Percentiles rank a stretch among this genome's conserved stretches.
These are phyloP conservation scores for Bjerkandera adusta DNA, from an alignment of 1,284 basidiomycete genomes.

Conservation along the genomic window DNA sequence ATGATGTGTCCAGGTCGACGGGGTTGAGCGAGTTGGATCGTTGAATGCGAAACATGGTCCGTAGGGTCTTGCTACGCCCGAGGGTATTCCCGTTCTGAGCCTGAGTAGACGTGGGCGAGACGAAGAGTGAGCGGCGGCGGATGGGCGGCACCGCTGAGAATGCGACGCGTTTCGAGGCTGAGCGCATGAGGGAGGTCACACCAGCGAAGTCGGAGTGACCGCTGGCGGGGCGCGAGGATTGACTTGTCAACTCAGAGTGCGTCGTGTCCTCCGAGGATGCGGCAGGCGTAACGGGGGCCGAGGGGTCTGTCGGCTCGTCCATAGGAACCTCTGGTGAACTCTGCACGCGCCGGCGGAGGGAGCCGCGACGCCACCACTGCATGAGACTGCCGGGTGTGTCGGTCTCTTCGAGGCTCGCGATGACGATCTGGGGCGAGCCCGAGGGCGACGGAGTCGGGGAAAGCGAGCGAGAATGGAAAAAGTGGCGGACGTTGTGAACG, in stretches of 20 bases:
- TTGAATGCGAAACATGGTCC: conserved; percentile 22
- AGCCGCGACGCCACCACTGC: conserved; percentile 44
- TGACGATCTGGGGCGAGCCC: conserved; percentile 18
- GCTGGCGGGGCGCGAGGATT: neutral
- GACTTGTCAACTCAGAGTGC: conserved; percentile 11
- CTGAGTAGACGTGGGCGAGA: conserved; percentile 19
- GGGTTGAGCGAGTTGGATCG: conserved; percentile 25
- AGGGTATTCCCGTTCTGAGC: conserved; percentile 12
- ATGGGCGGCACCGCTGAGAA: conserved; percentile 18
- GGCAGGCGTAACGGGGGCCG: conserved; percentile 16
- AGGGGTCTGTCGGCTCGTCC: conserved; percentile 20
- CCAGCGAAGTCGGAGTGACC: neutral
- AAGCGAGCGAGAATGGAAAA: conserved; percentile 35
- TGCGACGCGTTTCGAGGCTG: conserved; percentile 5
- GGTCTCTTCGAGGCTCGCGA: conserved; percentile 22
- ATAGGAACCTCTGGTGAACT: conserved; percentile 44
- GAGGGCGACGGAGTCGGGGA: conserved; percentile 22
- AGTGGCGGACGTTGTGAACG: conserved; percentile 47
- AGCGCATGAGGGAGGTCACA: neutral
- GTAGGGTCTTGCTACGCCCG: conserved; percentile 18
- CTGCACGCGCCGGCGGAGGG: conserved; percentile 45
- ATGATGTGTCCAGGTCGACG: conserved; percentile 10
- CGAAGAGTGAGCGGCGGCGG: conserved; percentile 25
- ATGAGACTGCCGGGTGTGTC: conserved; percentile 35
- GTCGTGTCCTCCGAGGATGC: conserved; percentile 14